Percentiles rank a stretch among this genome's conserved stretches.
Evolutionary conservation across 768 basidiomycete species (phyloP).

Genomic region (Guyanaporus albipodus): DNA sequence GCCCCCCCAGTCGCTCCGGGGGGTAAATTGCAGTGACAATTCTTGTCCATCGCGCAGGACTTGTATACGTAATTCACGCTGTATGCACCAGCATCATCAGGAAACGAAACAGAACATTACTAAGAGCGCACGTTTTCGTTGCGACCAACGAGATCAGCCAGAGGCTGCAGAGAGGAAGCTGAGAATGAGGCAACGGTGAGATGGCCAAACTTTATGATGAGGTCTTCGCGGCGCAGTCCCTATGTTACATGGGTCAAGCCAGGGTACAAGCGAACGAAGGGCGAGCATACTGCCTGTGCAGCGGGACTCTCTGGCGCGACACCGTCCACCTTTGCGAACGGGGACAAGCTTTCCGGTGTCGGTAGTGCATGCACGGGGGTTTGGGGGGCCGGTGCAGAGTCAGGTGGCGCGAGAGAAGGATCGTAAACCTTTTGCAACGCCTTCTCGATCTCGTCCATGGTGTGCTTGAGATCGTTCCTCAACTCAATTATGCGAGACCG

Average conservation of each 20-base stretch:
- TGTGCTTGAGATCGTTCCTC: constrained; percentile 66
- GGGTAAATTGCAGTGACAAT: constrained; percentile 55
- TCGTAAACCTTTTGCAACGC: constrained; percentile 70
- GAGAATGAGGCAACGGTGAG: constrained; percentile 53
- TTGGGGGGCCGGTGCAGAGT: neutral
- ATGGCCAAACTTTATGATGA: constrained; percentile 69
- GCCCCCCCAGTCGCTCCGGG: constrained; percentile 81
- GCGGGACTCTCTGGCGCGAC: constrained; percentile 84
- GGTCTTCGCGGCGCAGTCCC: constrained; percentile 72
- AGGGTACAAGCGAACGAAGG: neutral
- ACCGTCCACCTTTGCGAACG: constrained; percentile 80
- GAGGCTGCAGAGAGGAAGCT: constrained; percentile 54
- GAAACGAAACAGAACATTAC: too few species aligned
- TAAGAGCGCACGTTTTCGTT: constrained; percentile 67
- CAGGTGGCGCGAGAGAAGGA: constrained; percentile 25
- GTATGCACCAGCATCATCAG: constrained; percentile 3
- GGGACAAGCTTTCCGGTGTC: constrained; percentile 26
- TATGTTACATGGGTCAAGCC: constrained; percentile 4
- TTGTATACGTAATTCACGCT: constrained; percentile 59
- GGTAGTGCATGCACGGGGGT: constrained; percentile 26
- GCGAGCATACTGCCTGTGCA: constrained; percentile 61
- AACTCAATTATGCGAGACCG: constrained; percentile 76
- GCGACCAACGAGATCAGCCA: constrained; percentile 69
- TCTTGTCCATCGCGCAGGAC: constrained; percentile 49
- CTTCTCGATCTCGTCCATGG: constrained; percentile 64